phyloP scores from a whole-genome alignment of 1,139 yeast genomes.

The Lodderomyces orthopsilosis region DNA sequence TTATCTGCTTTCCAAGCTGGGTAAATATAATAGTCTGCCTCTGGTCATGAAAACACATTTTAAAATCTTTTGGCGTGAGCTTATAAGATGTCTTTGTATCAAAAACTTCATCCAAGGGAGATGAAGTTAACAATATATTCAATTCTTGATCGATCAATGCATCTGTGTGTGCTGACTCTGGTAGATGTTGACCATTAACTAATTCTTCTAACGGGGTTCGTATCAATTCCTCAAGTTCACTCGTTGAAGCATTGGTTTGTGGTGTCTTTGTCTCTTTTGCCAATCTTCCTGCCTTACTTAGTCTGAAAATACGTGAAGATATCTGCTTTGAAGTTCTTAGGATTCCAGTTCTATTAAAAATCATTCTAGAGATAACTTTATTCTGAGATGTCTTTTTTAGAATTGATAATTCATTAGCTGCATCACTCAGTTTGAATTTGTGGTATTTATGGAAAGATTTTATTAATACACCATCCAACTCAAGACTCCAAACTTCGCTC shows the following conservation, averaged over 20 bases:
- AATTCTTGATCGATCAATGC: conserved; percentile 27
- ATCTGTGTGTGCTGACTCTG: conserved; percentile 18
- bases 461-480: conserved; percentile 36
- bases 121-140: conserved; percentile 25
- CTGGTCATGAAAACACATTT: conserved; percentile 11
- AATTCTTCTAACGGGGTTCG: conserved; percentile 27
- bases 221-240: conserved; percentile 22
- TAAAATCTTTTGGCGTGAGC: conserved; percentile 14
- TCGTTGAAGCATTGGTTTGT: conserved; percentile 5
- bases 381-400: conserved; percentile 40
- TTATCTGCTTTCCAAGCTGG: conserved; percentile 1
- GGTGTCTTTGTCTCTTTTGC: conserved; percentile 17
- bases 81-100: conserved; percentile 7
- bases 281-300: conserved; percentile 20
- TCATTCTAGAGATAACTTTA: conserved; percentile 42
- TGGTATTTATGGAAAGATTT: conserved; percentile 38
- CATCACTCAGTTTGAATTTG: conserved; percentile 29
- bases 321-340: conserved; percentile 41
- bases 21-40: conserved; percentile 3
- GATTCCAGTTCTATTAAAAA: conserved; percentile 36
- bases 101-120: conserved; percentile 21
- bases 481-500: conserved; percentile 33
- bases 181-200: conserved; percentile 13
- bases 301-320: conserved; percentile 31
- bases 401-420: conserved; percentile 21